A percentile compares a stretch with the other conserved stretches of the same genome.
These are phyloP conservation scores for Zychaea mexicana DNA, from an alignment of 371 early-diverging fungal genomes.

Conservation along the genomic window DNA sequence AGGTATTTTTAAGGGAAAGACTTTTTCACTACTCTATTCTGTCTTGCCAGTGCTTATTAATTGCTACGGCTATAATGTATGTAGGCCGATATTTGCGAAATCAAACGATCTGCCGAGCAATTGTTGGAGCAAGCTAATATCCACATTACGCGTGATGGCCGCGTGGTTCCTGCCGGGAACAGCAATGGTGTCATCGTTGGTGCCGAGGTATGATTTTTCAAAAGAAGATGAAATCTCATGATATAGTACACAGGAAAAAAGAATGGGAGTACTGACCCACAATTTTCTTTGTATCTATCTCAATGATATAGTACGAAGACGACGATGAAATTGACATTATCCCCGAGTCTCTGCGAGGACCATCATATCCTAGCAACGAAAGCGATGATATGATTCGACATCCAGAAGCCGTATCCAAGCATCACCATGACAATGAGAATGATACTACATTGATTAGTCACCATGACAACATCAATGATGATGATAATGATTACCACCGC, in stretches of 20 bases:
- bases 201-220: no score
- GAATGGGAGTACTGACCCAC: background rate
- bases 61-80: no score
- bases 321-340: background rate
- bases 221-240: no score
- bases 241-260: no score
- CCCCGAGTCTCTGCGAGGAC: background rate
- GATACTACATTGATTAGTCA: conserved; percentile 16
- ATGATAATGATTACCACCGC: conserved; percentile 1
- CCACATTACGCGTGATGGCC: conserved; percentile 23
- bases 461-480: background rate
- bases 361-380: background rate
- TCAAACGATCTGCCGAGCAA: conserved; percentile 23
- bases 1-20: conserved; percentile 27
- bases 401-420: no score
- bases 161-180: conserved; percentile 9
- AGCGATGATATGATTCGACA: background rate
- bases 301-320: background rate
- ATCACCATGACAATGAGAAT: conserved; percentile 6
- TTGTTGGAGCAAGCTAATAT: conserved; percentile 16
- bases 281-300: no score
- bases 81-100: conserved; percentile 23
- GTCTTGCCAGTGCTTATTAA: no score
- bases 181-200: background rate
- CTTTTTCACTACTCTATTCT: background rate